Evolutionary conservation across 176 grass and related monocot genomes (phyloP).

Genomic region (Typha latifolia): DNA sequence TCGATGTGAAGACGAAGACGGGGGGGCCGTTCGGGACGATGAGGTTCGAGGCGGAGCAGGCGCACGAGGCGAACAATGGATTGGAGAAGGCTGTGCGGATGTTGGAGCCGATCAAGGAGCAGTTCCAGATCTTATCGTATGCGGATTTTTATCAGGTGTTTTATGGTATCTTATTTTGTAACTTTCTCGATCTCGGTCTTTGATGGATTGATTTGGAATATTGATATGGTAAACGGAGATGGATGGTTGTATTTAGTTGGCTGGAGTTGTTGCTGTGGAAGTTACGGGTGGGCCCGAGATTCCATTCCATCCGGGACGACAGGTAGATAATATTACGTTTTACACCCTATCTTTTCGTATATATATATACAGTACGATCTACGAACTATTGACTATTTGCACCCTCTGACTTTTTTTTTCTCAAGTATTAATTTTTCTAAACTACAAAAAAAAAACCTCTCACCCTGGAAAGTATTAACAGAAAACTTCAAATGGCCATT

Average conservation of each 20-base stretch:
- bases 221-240: neutral
- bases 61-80: conserved; percentile 75
- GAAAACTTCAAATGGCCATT: too few relatives aligned
- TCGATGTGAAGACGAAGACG: conserved; percentile 50
- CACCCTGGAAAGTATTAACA: too few relatives aligned
- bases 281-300: conserved; percentile 44
- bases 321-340: conserved; percentile 19
- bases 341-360: too few relatives aligned
- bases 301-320: conserved; percentile 52
- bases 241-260: conserved; percentile 20
- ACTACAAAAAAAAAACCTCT: too few relatives aligned
- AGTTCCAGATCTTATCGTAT: conserved; percentile 64
- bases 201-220: neutral
- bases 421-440: too few relatives aligned
- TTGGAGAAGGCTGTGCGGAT: conserved; percentile 75
- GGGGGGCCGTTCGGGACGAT: conserved; percentile 92
- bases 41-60: conserved; percentile 40
- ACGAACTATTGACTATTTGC: too few relatives aligned
- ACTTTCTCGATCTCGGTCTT: neutral
- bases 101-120: conserved; percentile 85
- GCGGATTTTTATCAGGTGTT: conserved; percentile 87
- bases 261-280: conserved; percentile 57
- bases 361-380: too few relatives aligned
- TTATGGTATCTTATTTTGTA: neutral
- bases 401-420: too few relatives aligned